Conservation (phyloP, 805 yeast species). For the Candida vaughaniae region DNA sequence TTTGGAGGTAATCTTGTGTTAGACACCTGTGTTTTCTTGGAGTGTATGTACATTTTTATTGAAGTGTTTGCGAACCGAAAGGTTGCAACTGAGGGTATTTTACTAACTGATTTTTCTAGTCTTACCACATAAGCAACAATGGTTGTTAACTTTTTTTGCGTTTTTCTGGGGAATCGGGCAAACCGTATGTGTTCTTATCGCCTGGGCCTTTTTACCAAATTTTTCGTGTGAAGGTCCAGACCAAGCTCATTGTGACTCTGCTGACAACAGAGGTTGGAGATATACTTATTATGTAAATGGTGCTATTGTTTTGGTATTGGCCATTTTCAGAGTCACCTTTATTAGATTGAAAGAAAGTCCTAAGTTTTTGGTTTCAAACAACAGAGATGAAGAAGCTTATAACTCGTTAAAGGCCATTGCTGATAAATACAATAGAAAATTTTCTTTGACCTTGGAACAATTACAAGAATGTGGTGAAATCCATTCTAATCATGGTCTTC, state of each 20-base stretch:
- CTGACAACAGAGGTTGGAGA: conserved; percentile 61
- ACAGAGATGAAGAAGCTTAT: conserved; percentile 52
- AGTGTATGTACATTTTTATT: conserved; percentile 5
- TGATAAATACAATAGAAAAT: conserved; percentile 42
- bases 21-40: conserved; percentile 11
- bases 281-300: conserved; percentile 50
- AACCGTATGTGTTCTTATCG: conserved; percentile 50
- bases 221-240: conserved; percentile 41
- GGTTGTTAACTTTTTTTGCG: conserved; percentile 49
- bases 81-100: conserved; percentile 42
- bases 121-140: conserved; percentile 51
- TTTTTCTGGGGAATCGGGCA: conserved; percentile 66
- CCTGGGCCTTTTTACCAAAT: conserved; percentile 57
- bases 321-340: conserved; percentile 29
- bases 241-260: conserved; percentile 39
- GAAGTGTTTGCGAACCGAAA: conserved; percentile 15
- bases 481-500: conserved; percentile 19
- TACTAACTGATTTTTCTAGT: conserved; percentile 46
- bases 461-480: conserved; percentile 44
- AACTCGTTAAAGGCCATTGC: conserved; percentile 44
- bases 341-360: conserved; percentile 53
- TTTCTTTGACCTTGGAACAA: conserved; percentile 47
- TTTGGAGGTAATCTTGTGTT: conserved; percentile 53
- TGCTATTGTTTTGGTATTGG: conserved; percentile 46
- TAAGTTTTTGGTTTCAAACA: conserved; percentile 52